Base-by-base conservation (phyloP, 2,329 filamentous ascomycete species). In the Exophiala lecanii-corni region DNA sequence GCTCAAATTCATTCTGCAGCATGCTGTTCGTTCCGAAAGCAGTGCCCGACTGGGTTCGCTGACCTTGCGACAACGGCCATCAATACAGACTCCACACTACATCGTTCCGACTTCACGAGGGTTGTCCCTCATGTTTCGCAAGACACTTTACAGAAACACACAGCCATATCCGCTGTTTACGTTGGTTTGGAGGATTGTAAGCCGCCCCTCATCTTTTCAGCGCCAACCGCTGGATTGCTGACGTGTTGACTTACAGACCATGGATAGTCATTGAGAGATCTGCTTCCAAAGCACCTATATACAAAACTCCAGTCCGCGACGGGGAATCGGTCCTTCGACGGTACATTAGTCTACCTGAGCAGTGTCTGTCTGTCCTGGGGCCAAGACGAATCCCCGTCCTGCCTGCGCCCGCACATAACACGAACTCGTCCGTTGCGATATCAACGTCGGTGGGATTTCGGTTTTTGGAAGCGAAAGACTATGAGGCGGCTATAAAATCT, bases 111-210 rank as follows among this genome's bases (percentile, higher is more conserved):
- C 86, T 2, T 96, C 92, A 23, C 78, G 92, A 57, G 92, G 92
- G 79, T 78, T 1, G 71, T 97, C 25, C 89, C 92, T 39, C 92
- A 98, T 67, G 68, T 98, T 52, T 86, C 89, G 2, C 89, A 89
- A 28, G 92, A 98, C 69, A 84, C 84, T 49, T 72, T 92, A 53
- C 63, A 67, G 30, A 81, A 79, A 42, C 72, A 84, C 57, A 81
- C 82, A 1, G 62, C 75, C 4, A 72, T 94, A 46, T 70, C 71
- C 19, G 85, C 84, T 18, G 73, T 86, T 2, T 94, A 94, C 61
- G 71, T 92, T 58, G 86, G 84, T 1, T 69, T 97, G 19, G 92
- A 98, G 72, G 92, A 98, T 65, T 97, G 92, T 96, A 74, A 66
- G 85, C 64, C 35, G 17, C 6, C 23, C 19, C 34, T 23, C 31